Percentiles rank a stretch among this genome's conserved stretches.
Evolutionary conservation across 2,329 filamentous ascomycete genomes (phyloP).

Genomic region (Pseudohalonectria lignicola): DNA sequence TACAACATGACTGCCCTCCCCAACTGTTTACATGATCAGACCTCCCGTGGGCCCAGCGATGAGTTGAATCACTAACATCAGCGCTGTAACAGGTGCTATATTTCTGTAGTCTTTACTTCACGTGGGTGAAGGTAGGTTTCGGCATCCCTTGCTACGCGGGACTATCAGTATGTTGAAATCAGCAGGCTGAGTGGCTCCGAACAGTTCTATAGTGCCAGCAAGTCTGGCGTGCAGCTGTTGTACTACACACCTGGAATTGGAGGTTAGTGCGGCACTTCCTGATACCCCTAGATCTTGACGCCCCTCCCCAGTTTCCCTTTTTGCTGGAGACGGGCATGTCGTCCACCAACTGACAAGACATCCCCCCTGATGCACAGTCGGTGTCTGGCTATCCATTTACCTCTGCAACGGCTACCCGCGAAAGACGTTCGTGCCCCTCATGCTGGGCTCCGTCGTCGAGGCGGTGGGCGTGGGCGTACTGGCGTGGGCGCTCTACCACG

Average conservation of each 20-base stretch:
- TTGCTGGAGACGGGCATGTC: too few relatives aligned
- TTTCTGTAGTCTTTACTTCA: conserved; percentile 58
- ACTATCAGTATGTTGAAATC: too few relatives aligned
- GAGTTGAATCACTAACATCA: too few relatives aligned
- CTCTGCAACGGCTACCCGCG: conserved; percentile 50
- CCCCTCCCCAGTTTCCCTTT: not conserved
- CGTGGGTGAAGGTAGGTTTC: conserved; percentile 15
- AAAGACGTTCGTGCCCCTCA: conserved; percentile 48
- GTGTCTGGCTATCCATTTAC: conserved; percentile 45
- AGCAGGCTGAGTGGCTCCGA: too few relatives aligned
- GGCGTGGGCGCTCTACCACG: conserved; percentile 39
- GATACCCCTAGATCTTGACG: conserved; percentile 9
- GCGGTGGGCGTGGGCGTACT: conserved; percentile 47
- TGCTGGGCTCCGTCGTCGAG: conserved; percentile 44
- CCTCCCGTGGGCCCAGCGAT: too few relatives aligned
- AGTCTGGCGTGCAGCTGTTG: conserved; percentile 46
- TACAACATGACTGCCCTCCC: too few relatives aligned
- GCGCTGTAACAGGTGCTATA: conserved; percentile 48
- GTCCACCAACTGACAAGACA: too few relatives aligned
- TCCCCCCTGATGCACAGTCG: conserved; percentile 29
- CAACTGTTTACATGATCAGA: too few relatives aligned
- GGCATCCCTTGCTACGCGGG: too few relatives aligned
- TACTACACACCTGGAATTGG: conserved; percentile 55
- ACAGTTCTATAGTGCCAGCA: conserved; percentile 20
- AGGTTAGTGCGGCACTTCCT: too few relatives aligned